These are phyloP conservation scores for Geotrichum klebahnii DNA, from an alignment of 1,139 yeast species.

Conservation along the genomic window DNA sequence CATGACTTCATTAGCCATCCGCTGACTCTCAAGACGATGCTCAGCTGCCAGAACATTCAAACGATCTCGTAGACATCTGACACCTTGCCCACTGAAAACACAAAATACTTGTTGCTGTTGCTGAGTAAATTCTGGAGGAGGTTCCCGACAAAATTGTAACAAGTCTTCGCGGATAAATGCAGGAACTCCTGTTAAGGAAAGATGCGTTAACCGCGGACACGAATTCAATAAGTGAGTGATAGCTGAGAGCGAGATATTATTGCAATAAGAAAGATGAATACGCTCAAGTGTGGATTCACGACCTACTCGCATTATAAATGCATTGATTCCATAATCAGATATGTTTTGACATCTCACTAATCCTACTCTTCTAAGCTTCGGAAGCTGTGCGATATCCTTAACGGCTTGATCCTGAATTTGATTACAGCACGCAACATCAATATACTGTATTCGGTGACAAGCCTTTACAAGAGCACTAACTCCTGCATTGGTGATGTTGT, in stretches of 20 bases:
- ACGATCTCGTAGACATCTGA: constrained; percentile 62
- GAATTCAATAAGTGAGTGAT: constrained; percentile 58
- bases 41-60: constrained; percentile 42
- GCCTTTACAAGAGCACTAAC: constrained; percentile 68
- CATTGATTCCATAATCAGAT: constrained; percentile 79
- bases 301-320: constrained; percentile 70
- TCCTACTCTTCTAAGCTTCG: constrained; percentile 84
- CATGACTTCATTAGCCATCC: not conserved
- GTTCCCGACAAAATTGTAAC: constrained; percentile 84
- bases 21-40: not conserved
- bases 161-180: constrained; percentile 84
- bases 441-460: constrained; percentile 84
- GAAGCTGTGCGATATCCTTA: constrained; percentile 69
- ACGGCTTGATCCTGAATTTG: constrained; percentile 84
- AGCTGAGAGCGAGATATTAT: constrained; percentile 55
- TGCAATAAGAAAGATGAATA: constrained; percentile 88
- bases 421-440: constrained; percentile 91
- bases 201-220: constrained; percentile 84
- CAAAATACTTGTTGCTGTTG: constrained; percentile 85
- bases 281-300: constrained; percentile 70
- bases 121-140: constrained; percentile 88
- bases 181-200: constrained; percentile 86
- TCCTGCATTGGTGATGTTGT: constrained; percentile 83
- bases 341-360: constrained; percentile 86
- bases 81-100: constrained; percentile 91